Base-by-base conservation (phyloP, 202 grass and related monocot species). In the Brachypodium distachyon region DNA sequence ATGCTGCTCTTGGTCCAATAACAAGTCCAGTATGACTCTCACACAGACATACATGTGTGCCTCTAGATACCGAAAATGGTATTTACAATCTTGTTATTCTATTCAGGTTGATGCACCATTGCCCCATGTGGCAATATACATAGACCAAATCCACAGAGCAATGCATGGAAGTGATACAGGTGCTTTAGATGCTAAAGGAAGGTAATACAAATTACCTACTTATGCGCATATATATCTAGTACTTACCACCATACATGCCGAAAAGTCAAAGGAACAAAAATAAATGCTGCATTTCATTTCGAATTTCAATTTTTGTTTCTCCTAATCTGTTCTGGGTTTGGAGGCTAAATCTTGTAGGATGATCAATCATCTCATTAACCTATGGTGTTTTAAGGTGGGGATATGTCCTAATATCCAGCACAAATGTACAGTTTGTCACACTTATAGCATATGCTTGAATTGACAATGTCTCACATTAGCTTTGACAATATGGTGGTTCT, bases 141-240 rank as follows among this genome's bases (percentile, higher is more conserved):
- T 90, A 41, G n/a, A 75, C 42, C 74, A 72, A 43, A 88, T 94
- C 52, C 69, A 82, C n/a, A 90, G 42, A 75, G 91, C 34, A 3
- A 90, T 81, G 72, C 91, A 94, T 83, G 63, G 76, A 52, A 88
- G 91, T 59, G 91, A 94, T 78, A 81, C 91, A n/a, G 88, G 79
- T 28, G 78, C 63, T 46, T 88, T 75, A 32, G 85, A 94, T 42
- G 57, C 65, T 27, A 12, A 86, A 39, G 88, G 85, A 77, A 83
- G 88, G 91, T 94, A 90, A 61, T 9, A 58, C n/a, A 23, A 7
- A 77, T 52, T 9, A 42, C 50, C 33, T 16, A 53, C n/a, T 39
- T 39, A 67, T 50, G 61, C 28, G 55, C 34, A 75, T 39, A 42
- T 12, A 38, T 62, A 49, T 36, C 7, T 74, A 0, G 8, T 47